Conservation (phyloP, 2,329 filamentous ascomycete genomes). For the Aspergillus ibericus region DNA sequence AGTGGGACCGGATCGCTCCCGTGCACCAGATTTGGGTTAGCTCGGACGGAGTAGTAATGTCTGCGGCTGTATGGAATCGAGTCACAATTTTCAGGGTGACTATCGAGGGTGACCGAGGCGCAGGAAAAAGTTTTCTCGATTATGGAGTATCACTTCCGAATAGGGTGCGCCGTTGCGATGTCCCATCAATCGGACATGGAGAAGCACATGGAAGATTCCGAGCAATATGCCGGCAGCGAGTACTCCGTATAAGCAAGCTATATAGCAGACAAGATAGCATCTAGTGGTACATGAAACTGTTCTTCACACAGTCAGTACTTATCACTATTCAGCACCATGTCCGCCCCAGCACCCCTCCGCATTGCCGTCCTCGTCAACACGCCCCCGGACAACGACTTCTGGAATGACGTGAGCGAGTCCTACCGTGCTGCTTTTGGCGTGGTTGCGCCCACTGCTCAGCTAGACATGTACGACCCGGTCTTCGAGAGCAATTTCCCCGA, state of each 20-base stretch:
- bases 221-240: too few relatives aligned
- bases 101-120: not conserved
- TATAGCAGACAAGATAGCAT: not conserved
- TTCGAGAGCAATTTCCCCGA: conserved; percentile 32
- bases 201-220: not conserved
- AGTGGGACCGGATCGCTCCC: not conserved
- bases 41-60: too few relatives aligned
- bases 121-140: too few relatives aligned
- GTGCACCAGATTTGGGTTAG: not conserved
- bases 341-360: not conserved
- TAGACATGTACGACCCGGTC: conserved; percentile 31
- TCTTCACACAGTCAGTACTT: too few relatives aligned
- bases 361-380: conserved; percentile 10
- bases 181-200: not conserved
- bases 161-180: not conserved
- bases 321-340: not conserved
- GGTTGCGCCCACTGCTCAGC: conserved; percentile 4
- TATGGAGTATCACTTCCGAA: not conserved
- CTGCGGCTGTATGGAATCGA: not conserved
- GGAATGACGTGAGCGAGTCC: conserved; percentile 6
- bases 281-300: too few relatives aligned
- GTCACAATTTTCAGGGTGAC: not conserved
- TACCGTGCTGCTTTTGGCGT: not conserved
- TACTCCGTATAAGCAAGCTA: too few relatives aligned
- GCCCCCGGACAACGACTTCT: conserved; percentile 10